Evolutionary conservation across 169 alveolate species (phyloP).

Genomic region (Eimeria tenella): DNA sequence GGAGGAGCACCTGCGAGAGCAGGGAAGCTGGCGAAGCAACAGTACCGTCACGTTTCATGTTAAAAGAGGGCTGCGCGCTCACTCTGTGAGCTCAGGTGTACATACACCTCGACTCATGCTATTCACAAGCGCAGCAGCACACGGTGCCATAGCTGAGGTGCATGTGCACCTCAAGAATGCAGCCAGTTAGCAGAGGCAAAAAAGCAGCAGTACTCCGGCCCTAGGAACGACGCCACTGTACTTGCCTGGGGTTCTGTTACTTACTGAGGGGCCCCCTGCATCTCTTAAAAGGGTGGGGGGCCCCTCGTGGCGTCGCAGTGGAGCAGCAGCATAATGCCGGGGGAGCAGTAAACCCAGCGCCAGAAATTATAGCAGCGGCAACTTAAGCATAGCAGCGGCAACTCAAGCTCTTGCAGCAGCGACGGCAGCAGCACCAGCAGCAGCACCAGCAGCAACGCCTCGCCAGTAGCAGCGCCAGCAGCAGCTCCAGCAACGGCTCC

Average conservation of each 20-base stretch:
- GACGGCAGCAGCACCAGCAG: neutral
- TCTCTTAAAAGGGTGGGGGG: neutral
- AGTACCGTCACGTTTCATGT: neutral
- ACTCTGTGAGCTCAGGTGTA: neutral
- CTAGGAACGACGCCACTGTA: no score
- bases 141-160: no score
- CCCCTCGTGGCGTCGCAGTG: neutral
- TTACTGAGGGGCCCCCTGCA: neutral
- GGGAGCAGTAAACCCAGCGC: neutral
- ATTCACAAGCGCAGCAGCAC: no score
- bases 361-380: neutral
- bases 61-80: neutral
- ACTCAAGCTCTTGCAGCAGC: neutral
- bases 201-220: no score
- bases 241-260: no score
- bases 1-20: neutral
- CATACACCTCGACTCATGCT: neutral
- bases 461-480: neutral
- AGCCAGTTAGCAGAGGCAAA: no score
- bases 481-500: neutral
- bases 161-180: no score
- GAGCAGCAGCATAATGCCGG: constrained; percentile 2
- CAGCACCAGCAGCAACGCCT: neutral
- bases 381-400: neutral
- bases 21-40: neutral